Base-by-base conservation (phyloP, 208 protist species). In the Leishmania guyanensis region DNA sequence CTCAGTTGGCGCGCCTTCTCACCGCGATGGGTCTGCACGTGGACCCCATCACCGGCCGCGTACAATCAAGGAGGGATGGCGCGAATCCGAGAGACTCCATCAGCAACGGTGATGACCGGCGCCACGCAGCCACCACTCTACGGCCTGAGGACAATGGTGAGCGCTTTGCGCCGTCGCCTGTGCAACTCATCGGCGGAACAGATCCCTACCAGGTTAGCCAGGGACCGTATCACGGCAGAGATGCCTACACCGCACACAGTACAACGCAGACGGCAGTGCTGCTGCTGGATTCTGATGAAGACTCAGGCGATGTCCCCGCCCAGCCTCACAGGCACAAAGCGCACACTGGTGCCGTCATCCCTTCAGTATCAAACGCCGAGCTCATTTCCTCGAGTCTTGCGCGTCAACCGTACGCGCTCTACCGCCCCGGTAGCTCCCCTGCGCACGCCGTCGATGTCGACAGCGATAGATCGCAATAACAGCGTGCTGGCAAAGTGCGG, bases 1-100 rank as follows among this genome's bases (percentile, higher is more conserved):
- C 90, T 26, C 62, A 88, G 36, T 76, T 96, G 26, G 77, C 76
- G 6, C 85, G 86, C 36, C 81, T 94, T 56, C 85, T 96, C 58
- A 75, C 77, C 5, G 87, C 85, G 75, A 94, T 96, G 93, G 91
- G 93, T 2, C 68, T 96, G 54, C 84, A 75, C 1, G 80, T 93
- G 73, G 88, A 93, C 72, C 60, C 79, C 4, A 10, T 50, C 3
- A 91, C 85, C 17, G 88, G 88, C 5, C 54, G 76, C 2, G 85
- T 91, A n/a, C 80, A 83, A 8, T 75, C 75, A 14, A 76, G 36
- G 58, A 50, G 29, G 60, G 16, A 33, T 0, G 36, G 26, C 43
- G 54, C 75, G 33, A 26, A 46, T n/a, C 36, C 50, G 29, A 53
- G 2, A 16, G 58, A 46, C 74, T 36, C 26, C 64, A 62, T 56